phyloP scores from a whole-genome alignment of 2,329 filamentous ascomycete genomes.

The Diaporthe sp. region DNA sequence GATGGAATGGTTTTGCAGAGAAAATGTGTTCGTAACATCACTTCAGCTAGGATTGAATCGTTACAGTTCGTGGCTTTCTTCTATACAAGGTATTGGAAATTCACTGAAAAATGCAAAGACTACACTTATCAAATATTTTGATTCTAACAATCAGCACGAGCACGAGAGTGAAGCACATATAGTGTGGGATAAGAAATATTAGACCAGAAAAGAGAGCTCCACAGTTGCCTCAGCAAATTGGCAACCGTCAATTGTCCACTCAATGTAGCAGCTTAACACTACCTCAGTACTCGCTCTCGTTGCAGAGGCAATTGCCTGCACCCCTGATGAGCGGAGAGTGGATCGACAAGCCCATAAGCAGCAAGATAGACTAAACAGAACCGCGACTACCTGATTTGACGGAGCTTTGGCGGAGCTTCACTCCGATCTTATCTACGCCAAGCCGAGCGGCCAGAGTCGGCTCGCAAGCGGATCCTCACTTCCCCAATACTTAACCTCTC shows the following conservation, averaged over 20 bases:
- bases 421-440: conserved; percentile 28
- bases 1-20: background rate
- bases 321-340: background rate
- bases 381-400: background rate
- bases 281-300: too few relatives aligned
- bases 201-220: too few relatives aligned
- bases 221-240: background rate
- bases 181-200: too few relatives aligned
- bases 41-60: background rate
- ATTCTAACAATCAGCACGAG: background rate
- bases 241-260: background rate
- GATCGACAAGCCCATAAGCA: background rate
- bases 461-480: background rate
- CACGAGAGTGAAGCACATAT: too few relatives aligned
- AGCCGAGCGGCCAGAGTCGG: conserved; percentile 13
- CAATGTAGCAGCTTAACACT: too few relatives aligned
- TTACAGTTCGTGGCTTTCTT: background rate
- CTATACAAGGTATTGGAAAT: background rate
- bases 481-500: background rate
- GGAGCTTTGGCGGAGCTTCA: background rate
- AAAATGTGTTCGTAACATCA: too few relatives aligned
- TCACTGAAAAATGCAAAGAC: too few relatives aligned
- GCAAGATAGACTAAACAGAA: background rate
- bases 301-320: too few relatives aligned
- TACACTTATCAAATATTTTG: background rate